Evolutionary conservation across 1,139 yeast genomes (phyloP).

Genomic region (Zygosaccharomyces sapae): DNA sequence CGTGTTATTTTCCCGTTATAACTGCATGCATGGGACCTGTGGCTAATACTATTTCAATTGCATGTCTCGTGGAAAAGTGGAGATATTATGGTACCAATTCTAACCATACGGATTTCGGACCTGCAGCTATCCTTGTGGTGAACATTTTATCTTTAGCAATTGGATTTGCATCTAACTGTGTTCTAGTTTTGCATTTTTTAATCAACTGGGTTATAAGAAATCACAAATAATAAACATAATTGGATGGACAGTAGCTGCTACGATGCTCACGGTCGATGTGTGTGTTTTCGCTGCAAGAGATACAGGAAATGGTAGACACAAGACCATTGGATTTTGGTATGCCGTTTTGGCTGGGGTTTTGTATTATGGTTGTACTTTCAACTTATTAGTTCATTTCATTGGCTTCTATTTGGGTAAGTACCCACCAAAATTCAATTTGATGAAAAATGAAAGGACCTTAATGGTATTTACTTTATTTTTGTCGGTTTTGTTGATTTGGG

Average conservation of each 20-base stretch:
- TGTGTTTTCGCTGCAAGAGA: conserved; percentile 35
- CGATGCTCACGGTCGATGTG: conserved; percentile 48
- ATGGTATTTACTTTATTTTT: conserved; percentile 66
- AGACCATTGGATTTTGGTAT: conserved; percentile 72
- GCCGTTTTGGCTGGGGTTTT: conserved; percentile 61
- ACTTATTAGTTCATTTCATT: conserved; percentile 53
- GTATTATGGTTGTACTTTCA: conserved; percentile 52
- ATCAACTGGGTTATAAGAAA: conserved; percentile 49
- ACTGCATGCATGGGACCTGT: conserved; percentile 78
- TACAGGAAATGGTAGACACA: conserved; percentile 21
- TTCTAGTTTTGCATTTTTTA: conserved; percentile 64
- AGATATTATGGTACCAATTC: conserved; percentile 30
- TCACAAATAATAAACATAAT: conserved; percentile 59
- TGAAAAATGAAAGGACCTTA: conserved; percentile 61
- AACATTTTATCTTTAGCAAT: conserved; percentile 59
- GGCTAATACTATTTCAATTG: conserved; percentile 66
- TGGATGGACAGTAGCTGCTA: conserved; percentile 59
- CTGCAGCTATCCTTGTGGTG: conserved; percentile 45
- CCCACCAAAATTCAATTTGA: conserved; percentile 64
- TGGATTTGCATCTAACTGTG: conserved; percentile 63
- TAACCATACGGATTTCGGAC: conserved; percentile 35
- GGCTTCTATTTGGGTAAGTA: conserved; percentile 60
- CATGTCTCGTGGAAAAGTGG: conserved; percentile 74
- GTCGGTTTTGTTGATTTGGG: conserved; percentile 65
- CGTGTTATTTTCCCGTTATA: conserved; percentile 65